Evolutionary conservation across 306 rosid species (phyloP).

Genomic region (Pterocarpus macrocarpus): DNA sequence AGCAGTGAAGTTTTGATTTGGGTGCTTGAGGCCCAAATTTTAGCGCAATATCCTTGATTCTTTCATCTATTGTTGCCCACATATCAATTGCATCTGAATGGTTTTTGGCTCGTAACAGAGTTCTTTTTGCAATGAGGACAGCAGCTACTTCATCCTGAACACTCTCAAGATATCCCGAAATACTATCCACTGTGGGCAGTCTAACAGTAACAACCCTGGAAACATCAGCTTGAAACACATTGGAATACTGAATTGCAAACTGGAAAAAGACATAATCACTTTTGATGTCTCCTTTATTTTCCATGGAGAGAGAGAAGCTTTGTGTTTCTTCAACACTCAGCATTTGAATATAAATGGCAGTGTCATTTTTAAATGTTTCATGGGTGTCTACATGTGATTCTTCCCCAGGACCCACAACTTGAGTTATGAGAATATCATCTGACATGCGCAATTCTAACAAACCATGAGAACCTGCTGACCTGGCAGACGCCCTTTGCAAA

Average conservation of each 20-base stretch:
- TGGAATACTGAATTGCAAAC: slow-evolving; percentile 56
- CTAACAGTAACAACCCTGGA: slow-evolving; percentile 84
- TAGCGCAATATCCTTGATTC: slow-evolving; percentile 84
- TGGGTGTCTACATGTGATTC: slow-evolving; percentile 87
- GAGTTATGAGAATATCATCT: slow-evolving; percentile 83
- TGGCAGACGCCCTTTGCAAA: slow-evolving; percentile 92
- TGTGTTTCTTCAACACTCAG: slow-evolving; percentile 93
- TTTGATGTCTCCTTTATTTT: slow-evolving; percentile 74
- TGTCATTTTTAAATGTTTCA: slow-evolving; percentile 74
- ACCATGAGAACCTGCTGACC: slow-evolving; percentile 95
- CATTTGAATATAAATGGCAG: slow-evolving; percentile 85
- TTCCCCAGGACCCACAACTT: slow-evolving; percentile 95
- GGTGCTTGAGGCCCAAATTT: slow-evolving; percentile 80
- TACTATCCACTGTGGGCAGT: slow-evolving; percentile 81
- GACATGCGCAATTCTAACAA: slow-evolving; percentile 84
- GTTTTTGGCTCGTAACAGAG: slow-evolving; percentile 75
- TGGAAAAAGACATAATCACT: slow-evolving; percentile 54
- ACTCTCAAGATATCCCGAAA: slow-evolving; percentile 84
- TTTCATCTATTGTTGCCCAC: slow-evolving; percentile 79
- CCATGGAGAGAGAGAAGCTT: slow-evolving; percentile 86
- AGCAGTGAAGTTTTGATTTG: slow-evolving; percentile 75
- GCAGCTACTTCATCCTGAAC: slow-evolving; percentile 89
- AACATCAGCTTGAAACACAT: slow-evolving; percentile 57
- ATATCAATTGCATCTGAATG: slow-evolving; percentile 73
- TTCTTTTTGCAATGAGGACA: slow-evolving; percentile 89